phyloP scores from a whole-genome alignment of 257 asterid species.

The Nicotiana tomentosiformis region DNA sequence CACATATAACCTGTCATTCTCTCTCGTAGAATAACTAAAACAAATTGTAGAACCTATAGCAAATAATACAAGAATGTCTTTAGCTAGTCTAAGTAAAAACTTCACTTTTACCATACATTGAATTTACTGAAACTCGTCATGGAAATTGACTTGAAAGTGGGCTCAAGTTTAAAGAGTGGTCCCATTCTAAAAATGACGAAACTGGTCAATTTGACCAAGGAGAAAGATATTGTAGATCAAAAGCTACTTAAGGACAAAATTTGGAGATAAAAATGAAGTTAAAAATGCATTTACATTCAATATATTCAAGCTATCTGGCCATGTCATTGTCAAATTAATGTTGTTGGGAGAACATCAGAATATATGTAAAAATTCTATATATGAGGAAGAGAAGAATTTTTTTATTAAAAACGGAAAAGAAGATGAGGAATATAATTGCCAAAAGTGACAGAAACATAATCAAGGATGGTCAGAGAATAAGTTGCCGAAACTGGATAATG shows the following conservation, averaged over 20 bases:
- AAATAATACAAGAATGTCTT: neutral
- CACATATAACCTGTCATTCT: no score
- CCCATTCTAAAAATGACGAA: neutral
- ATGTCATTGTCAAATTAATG: neutral
- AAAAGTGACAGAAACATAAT: conserved; percentile 2
- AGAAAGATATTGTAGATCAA: neutral
- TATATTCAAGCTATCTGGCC: neutral
- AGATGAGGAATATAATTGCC: neutral
- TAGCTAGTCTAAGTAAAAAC: neutral
- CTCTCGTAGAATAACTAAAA: no score
- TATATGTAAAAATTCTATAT: no score
- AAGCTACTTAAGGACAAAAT: neutral
- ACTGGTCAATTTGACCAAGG: neutral
- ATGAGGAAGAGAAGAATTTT: neutral
- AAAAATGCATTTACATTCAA: neutral
- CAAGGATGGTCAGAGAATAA: neutral
- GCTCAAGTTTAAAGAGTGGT: neutral
- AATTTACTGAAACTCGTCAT: neutral
- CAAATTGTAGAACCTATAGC: neutral
- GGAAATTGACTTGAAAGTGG: neutral
- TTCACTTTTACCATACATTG: neutral
- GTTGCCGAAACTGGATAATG: conserved; percentile 1
- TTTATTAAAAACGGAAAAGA: neutral
- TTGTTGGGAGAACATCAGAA: neutral
- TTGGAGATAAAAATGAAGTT: neutral